Percentiles rank a stretch among this genome's conserved stretches.
These are phyloP conservation scores for Backusella tuberculispora DNA, from an alignment of 192 early-diverging fungal species.

Conservation along the genomic window DNA sequence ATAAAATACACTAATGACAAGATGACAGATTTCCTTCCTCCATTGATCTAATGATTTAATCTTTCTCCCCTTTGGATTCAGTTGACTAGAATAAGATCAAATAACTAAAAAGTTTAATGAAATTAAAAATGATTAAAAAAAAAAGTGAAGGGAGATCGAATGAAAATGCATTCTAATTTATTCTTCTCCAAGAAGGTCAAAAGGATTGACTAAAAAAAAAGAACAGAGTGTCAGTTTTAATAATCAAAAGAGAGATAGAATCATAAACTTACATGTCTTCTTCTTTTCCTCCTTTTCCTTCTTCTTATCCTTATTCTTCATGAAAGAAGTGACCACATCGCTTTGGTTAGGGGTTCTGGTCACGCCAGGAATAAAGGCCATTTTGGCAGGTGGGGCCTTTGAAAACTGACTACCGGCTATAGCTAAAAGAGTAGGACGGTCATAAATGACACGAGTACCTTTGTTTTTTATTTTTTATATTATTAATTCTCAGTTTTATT, in stretches of 20 bases:
- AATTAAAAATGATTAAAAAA: neutral
- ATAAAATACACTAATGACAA: no score
- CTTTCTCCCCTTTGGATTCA: no score
- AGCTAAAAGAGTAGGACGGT: constrained; percentile 61
- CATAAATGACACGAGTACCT: constrained; percentile 70
- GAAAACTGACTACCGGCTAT: constrained; percentile 65
- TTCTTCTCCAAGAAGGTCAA: constrained; percentile 16
- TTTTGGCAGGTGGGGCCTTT: constrained; percentile 58
- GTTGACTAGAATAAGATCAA: neutral
- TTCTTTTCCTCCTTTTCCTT: constrained; percentile 36
- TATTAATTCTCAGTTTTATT: neutral
- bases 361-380: constrained; percentile 65
- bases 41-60: no score
- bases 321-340: constrained; percentile 21
- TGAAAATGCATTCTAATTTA: neutral
- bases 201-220: constrained; percentile 11
- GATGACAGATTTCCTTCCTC: no score
- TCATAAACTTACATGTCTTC: constrained; percentile 39
- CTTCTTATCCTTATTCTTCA: constrained; percentile 37
- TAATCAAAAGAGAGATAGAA: neutral
- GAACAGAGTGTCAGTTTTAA: neutral
- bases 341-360: constrained; percentile 41
- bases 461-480: neutral
- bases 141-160: neutral
- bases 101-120: neutral